phyloP scores from a whole-genome alignment of 371 early-diverging fungal genomes.

The Mortierella sp. region DNA sequence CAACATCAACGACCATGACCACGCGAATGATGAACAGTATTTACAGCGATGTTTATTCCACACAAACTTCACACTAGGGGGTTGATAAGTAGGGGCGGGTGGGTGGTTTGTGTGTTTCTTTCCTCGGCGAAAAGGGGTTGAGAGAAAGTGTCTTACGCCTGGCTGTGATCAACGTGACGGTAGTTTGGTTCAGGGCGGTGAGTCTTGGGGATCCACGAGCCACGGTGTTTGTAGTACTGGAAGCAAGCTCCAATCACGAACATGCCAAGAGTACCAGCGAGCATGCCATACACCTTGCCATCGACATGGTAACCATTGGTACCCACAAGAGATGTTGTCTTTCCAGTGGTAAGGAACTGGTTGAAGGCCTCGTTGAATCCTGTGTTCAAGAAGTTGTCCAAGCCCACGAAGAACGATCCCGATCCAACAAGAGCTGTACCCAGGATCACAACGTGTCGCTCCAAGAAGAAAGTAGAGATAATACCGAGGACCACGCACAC shows the following conservation, averaged over 20 bases:
- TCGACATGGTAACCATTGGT: conserved; percentile 46
- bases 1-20: too few relatives aligned
- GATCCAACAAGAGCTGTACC: conserved; percentile 67
- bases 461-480: conserved; percentile 63
- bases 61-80: too few relatives aligned
- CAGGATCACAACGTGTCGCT: conserved; percentile 61
- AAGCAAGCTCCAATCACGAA: conserved; percentile 62
- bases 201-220: conserved; percentile 47
- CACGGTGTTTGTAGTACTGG: conserved; percentile 59
- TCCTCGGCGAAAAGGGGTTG: too few relatives aligned
- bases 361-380: conserved; percentile 55
- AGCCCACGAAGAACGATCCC: conserved; percentile 64
- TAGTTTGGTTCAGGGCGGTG: conserved; percentile 20
- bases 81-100: too few relatives aligned
- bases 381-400: conserved; percentile 65
- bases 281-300: conserved; percentile 63
- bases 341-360: conserved; percentile 40
- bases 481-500: conserved; percentile 60
- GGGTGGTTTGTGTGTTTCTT: too few relatives aligned
- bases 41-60: too few relatives aligned
- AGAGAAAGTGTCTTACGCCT: too few relatives aligned
- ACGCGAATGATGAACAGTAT: too few relatives aligned
- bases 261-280: conserved; percentile 64
- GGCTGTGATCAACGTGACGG: too few relatives aligned
- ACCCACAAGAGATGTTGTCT: conserved; percentile 18